Conservation (phyloP, 2,329 filamentous ascomycete species). For the Aspergillus texensis region DNA sequence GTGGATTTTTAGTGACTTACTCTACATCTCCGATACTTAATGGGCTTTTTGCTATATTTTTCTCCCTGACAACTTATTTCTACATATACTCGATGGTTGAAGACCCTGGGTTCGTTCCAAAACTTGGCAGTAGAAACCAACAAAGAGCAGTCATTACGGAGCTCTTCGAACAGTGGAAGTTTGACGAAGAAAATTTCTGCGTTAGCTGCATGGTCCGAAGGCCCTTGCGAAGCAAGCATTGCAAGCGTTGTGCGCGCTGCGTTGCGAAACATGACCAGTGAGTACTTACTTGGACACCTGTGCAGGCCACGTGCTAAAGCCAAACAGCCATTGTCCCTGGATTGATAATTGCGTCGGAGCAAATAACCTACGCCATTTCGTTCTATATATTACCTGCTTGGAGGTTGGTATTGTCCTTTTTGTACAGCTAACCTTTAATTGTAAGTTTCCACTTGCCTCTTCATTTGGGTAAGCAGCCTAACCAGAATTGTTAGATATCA, state of each 20-base stretch:
- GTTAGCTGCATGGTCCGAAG: slow-evolving; percentile 92
- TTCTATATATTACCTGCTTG: slow-evolving; percentile 81
- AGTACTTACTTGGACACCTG: slow-evolving; percentile 41
- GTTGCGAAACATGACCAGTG: slow-evolving; percentile 97
- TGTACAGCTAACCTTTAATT: slow-evolving; percentile 72
- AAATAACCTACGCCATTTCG: slow-evolving; percentile 96
- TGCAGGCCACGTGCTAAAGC: background rate
- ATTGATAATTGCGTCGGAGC: slow-evolving; percentile 94
- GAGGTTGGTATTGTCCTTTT: slow-evolving; percentile 74
- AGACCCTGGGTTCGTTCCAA: slow-evolving; percentile 92
- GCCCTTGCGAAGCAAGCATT: slow-evolving; percentile 93
- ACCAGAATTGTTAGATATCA: slow-evolving; percentile 58
- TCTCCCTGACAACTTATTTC: slow-evolving; percentile 75
- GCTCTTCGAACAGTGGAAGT: slow-evolving; percentile 81
- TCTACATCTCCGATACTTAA: slow-evolving; percentile 73
- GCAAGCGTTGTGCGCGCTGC: slow-evolving; percentile 85
- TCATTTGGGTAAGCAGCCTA: background rate
- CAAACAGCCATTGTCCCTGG: slow-evolving; percentile 86
- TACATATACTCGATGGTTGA: slow-evolving; percentile 82
- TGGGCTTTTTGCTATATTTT: slow-evolving; percentile 68
- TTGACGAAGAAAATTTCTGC: slow-evolving; percentile 93
- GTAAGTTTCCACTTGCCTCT: slow-evolving; percentile 51
- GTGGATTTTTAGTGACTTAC: slow-evolving; percentile 58
- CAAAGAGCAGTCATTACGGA: slow-evolving; percentile 89
- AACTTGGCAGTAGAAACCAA: slow-evolving; percentile 83